Percentiles rank a stretch among this genome's conserved stretches.
Evolutionary conservation across 192 early-diverging fungal species (phyloP).

Genomic region (Coemansia sp.): DNA sequence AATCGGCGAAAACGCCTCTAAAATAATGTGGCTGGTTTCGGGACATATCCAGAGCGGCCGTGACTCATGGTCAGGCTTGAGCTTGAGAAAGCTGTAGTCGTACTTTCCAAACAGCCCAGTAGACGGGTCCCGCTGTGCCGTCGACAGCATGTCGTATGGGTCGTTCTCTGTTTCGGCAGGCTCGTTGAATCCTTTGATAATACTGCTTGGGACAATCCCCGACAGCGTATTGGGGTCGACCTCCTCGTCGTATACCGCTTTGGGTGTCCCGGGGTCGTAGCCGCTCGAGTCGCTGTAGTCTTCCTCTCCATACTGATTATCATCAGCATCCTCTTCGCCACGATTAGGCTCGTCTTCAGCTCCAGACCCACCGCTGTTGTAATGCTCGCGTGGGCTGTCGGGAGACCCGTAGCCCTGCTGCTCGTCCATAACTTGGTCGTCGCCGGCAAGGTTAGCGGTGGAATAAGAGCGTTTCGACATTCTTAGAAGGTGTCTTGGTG

Average conservation of each 20-base stretch:
- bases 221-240: constrained; percentile 18
- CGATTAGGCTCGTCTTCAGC: background rate
- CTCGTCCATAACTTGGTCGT: constrained; percentile 9
- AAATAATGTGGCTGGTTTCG: constrained; percentile 76
- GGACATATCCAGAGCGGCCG: constrained; percentile 91
- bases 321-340: constrained; percentile 3
- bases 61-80: constrained; percentile 85
- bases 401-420: constrained; percentile 4
- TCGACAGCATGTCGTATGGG: constrained; percentile 38
- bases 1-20: constrained; percentile 97
- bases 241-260: constrained; percentile 7
- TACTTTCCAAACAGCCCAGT: constrained; percentile 62
- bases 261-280: constrained; percentile 3
- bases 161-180: constrained; percentile 13
- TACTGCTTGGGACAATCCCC: constrained; percentile 35
- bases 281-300: constrained; percentile 6
- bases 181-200: constrained; percentile 14
- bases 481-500: background rate
- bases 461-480: constrained; percentile 13
- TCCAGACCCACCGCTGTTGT: too few species aligned
- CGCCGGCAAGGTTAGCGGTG: constrained; percentile 7
- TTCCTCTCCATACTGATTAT: background rate
- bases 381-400: too few species aligned
- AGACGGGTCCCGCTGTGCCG: constrained; percentile 33
- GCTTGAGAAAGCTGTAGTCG: constrained; percentile 72